Evolutionary conservation across 768 basidiomycete species (phyloP).

Genomic region (Crucibulum laeve): DNA sequence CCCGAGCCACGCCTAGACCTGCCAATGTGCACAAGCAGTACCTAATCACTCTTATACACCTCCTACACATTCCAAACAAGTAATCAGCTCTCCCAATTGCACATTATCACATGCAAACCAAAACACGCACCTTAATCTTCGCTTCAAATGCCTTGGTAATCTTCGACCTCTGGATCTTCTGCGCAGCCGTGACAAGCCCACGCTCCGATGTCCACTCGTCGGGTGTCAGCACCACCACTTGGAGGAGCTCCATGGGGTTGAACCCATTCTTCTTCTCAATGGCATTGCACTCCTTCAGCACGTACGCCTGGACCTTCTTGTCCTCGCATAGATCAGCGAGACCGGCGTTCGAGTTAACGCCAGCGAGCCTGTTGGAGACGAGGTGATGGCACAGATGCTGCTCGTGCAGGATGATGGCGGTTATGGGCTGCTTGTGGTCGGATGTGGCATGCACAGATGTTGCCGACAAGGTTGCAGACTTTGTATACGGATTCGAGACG

Average conservation of each 20-base stretch:
- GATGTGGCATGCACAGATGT: constrained; percentile 79
- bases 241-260: constrained; percentile 73
- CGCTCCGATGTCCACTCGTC: constrained; percentile 92
- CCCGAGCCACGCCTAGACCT: too few relatives aligned
- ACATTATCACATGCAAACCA: too few relatives aligned
- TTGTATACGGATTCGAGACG: constrained; percentile 87
- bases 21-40: too few relatives aligned
- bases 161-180: constrained; percentile 81
- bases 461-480: constrained; percentile 70
- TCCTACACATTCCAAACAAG: too few relatives aligned
- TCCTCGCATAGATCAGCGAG: constrained; percentile 56
- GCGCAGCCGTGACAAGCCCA: constrained; percentile 84
- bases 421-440: constrained; percentile 80
- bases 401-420: constrained; percentile 80
- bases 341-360: constrained; percentile 18
- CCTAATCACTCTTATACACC: too few relatives aligned
- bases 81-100: too few relatives aligned
- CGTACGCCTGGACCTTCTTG: constrained; percentile 46
- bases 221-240: constrained; percentile 67
- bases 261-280: constrained; percentile 82
- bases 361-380: neutral
- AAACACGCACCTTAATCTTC: constrained; percentile 55
- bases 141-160: constrained; percentile 60
- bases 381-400: constrained; percentile 57
- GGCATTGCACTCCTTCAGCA: constrained; percentile 71